Evolutionary conservation across 2,329 filamentous ascomycete genomes (phyloP).

Genomic region (Colletotrichum neosansevieriae): DNA sequence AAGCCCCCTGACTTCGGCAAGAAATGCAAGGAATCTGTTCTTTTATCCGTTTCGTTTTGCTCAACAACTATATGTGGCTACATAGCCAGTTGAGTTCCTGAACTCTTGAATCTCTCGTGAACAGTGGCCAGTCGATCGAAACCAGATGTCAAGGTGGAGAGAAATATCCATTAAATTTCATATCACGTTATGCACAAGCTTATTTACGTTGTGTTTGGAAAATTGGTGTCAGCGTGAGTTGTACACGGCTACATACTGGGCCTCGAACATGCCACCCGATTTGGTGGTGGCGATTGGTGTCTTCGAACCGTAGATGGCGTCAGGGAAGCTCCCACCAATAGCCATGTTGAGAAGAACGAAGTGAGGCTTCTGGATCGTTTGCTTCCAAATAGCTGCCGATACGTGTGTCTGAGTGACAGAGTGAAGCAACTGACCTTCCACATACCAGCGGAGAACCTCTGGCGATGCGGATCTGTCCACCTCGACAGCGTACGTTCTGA

Average conservation of each 20-base stretch:
- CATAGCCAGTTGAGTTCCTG: too few relatives aligned
- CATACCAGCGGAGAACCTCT: slow-evolving; percentile 63
- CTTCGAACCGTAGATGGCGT: slow-evolving; percentile 43
- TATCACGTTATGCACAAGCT: not conserved
- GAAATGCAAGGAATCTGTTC: too few relatives aligned
- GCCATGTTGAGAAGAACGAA: slow-evolving; percentile 55
- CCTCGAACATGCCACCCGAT: slow-evolving; percentile 12
- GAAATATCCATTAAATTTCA: not conserved
- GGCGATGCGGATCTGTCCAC: slow-evolving; percentile 47
- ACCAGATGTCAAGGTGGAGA: fast-evolving
- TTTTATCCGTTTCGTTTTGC: too few relatives aligned
- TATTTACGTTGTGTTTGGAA: not conserved
- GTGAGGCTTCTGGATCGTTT: slow-evolving; percentile 46
- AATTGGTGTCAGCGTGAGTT: not conserved
- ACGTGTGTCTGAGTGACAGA: slow-evolving; percentile 51
- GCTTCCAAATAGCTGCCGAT: slow-evolving; percentile 47
- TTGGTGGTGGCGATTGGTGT: slow-evolving; percentile 9
- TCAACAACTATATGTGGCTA: too few relatives aligned
- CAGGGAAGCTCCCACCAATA: slow-evolving; percentile 53
- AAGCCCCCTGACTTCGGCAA: too few relatives aligned
- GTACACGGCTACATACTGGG: slow-evolving; percentile 22
- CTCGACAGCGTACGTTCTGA: slow-evolving; percentile 49
- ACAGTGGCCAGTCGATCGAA: too few relatives aligned
- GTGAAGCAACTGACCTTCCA: slow-evolving; percentile 59
- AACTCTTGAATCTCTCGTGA: too few relatives aligned